phyloP scores from a whole-genome alignment of 768 basidiomycete genomes.

The Tylopilus subfusipes region DNA sequence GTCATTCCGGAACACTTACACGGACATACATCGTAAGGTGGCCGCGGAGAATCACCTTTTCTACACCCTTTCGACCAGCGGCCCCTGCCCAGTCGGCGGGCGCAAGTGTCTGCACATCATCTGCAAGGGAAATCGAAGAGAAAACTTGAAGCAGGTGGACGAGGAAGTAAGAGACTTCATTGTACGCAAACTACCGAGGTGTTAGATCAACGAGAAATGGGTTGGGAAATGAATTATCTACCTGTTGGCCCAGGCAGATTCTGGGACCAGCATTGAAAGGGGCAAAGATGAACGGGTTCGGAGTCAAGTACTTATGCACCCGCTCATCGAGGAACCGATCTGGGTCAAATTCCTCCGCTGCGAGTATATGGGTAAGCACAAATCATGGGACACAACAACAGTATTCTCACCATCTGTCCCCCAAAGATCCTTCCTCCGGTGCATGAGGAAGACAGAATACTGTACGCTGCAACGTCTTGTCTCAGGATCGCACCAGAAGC shows the following conservation, averaged over 20 bases:
- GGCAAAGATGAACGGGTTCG: constrained; percentile 51
- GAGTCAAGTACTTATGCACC: constrained; percentile 49
- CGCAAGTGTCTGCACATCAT: constrained; percentile 44
- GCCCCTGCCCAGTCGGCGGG: constrained; percentile 43
- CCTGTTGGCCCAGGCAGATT: constrained; percentile 39
- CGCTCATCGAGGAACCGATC: constrained; percentile 65
- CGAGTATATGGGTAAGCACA: background rate
- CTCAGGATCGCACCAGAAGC: background rate
- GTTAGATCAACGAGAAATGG: background rate
- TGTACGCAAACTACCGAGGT: constrained; percentile 54
- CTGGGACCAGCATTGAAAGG: constrained; percentile 41
- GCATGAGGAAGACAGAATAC: constrained; percentile 55
- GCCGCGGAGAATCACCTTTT: constrained; percentile 42
- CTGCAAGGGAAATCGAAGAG: constrained; percentile 42
- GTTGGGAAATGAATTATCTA: background rate
- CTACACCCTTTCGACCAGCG: constrained; percentile 38
- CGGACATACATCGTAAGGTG: constrained; percentile 55
- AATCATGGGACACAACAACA: background rate
- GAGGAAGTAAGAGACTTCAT: constrained; percentile 62
- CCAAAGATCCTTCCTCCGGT: constrained; percentile 62
- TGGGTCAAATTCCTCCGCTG: constrained; percentile 61
- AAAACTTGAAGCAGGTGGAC: constrained; percentile 57
- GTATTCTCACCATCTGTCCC: constrained; percentile 54
- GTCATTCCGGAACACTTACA: constrained; percentile 28
- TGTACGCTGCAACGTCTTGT: constrained; percentile 25